Base-by-base conservation (phyloP, 1,284 basidiomycete genomes). In the Heterobasidion occidentale region DNA sequence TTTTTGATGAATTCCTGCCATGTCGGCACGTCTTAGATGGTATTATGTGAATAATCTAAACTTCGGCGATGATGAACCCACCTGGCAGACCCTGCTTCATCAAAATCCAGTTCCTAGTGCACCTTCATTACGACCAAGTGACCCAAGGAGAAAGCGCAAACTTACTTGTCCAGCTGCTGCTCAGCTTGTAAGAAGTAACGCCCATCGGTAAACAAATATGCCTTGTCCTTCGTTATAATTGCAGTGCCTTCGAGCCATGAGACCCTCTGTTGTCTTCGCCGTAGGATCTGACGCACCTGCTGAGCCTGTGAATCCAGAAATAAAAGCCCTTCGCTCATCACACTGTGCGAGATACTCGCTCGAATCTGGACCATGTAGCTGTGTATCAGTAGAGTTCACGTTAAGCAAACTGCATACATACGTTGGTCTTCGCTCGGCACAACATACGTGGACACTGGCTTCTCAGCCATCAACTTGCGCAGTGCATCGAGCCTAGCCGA, bases 131-230 rank as follows among this genome's bases (percentile, higher is more conserved):
- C 49, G 35, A 35, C 12, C 12, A 35, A 38, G 36, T 27, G 52
- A 34, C 45, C 44, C 15, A 59, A 52, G 50, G 51, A 49, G 7
- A 9, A 17, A 19, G n/a, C 36, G 34, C 14, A 27, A 48, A 1
- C 80, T 70, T 67, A 91, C 81, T 78, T 65, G 65, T 96, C 92
- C 51, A 99, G 76, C 73, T 99, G 90, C 64, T 95, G 84, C 58
- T 80, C 84, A 0, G 95, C 96, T 71, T 98, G 96, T 12, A 97
- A 74, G 67, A 90, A 97, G 71, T 98, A 99, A 48, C 96, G 77
- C 1, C 95, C 95, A 73, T 98, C 95, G 1, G 94, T 97, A 69
- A 94, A 95, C 51, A 94, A 75, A 59, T 78, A 85, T 0, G 92
- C 93, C 34, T 83, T 76, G 34, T 84, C 76, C 52, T 75, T 69